Evolutionary conservation across 768 basidiomycete genomes (phyloP).

Genomic region (Clitopilus passeckerianus): DNA sequence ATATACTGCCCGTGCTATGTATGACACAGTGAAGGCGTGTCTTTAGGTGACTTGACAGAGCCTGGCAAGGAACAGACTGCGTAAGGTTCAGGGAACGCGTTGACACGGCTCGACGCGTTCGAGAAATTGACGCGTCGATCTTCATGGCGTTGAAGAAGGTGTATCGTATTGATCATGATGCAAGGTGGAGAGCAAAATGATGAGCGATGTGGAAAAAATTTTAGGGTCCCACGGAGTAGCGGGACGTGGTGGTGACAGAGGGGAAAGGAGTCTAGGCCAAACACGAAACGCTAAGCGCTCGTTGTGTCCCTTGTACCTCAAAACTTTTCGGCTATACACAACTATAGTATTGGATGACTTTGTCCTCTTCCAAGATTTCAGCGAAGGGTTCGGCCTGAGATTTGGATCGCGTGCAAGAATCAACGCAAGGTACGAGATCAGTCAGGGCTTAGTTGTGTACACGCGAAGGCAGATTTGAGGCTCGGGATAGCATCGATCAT

Average conservation of each 20-base stretch:
- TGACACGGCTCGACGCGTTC: too few species aligned
- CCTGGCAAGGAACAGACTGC: background rate
- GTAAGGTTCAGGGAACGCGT: background rate
- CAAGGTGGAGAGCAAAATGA: background rate
- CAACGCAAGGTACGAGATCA: background rate
- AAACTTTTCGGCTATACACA: background rate
- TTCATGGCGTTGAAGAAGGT: background rate
- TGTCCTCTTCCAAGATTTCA: background rate
- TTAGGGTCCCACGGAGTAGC: background rate
- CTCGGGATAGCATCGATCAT: background rate
- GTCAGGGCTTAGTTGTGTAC: background rate
- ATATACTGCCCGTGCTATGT: background rate
- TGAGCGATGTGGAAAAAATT: background rate
- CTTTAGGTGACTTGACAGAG: background rate
- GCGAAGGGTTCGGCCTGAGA: background rate
- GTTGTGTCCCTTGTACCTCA: background rate
- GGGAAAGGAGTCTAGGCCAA: background rate
- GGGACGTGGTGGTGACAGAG: background rate
- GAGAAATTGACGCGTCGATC: background rate
- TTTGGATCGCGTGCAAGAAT: background rate
- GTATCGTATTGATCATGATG: background rate
- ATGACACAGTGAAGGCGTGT: background rate
- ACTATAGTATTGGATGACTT: background rate
- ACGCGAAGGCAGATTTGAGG: conserved; percentile 1
- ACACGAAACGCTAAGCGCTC: background rate